Evolutionary conservation across 2,329 filamentous ascomycete genomes (phyloP), one percentile per base, ranked within the genome.

Genomic region (Xylaria hypoxylon): DNA sequence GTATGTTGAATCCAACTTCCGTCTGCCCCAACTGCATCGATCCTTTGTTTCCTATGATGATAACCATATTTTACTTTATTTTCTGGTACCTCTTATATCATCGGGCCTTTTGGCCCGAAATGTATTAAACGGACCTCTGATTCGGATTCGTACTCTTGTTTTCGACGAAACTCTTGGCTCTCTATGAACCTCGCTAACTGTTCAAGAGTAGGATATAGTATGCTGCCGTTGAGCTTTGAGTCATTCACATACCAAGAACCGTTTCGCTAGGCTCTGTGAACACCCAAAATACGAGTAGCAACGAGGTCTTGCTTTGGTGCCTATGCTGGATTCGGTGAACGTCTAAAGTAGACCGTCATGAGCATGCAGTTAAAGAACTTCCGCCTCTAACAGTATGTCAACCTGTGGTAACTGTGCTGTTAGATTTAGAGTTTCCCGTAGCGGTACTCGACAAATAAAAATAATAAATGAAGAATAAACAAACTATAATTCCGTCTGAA

Each of bases 51-150:
- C 73, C 78, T 74, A 87, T 93, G 92, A 95, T 94, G 92, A 95
- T 86, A 89, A 80, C 79, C 84, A 85, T 68, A 59, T 82, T 84
- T 84, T 83, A 75, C 79, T 81, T 79, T 82, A 81, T 84, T 91
- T 94, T 96, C 92, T 97, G 93, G 93, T 94, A 97, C 93, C 94
- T 97, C 94, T 97, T 96, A 93, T 93, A 88, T 92, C 90, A 96
- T 77, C 74, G 89, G 85, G 85, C 77, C 78, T 83, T 83, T 79
- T 77, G 84, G 82, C 78, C 82, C 85, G 89, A 81, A 92, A 77
- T 94, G 92, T 93, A 92, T 92, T 87, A 85, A 91, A 83, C 84
- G 90, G 90, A 93, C 92, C 93, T 94, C 92, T 94, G 92, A 94
- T 76, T 65, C 72, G 72, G 69, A 66, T 42, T n/a, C 57, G 38